Evolutionary conservation across 352 stramenopile genomes (phyloP).

Genomic region (Ophiocytium majus): DNA sequence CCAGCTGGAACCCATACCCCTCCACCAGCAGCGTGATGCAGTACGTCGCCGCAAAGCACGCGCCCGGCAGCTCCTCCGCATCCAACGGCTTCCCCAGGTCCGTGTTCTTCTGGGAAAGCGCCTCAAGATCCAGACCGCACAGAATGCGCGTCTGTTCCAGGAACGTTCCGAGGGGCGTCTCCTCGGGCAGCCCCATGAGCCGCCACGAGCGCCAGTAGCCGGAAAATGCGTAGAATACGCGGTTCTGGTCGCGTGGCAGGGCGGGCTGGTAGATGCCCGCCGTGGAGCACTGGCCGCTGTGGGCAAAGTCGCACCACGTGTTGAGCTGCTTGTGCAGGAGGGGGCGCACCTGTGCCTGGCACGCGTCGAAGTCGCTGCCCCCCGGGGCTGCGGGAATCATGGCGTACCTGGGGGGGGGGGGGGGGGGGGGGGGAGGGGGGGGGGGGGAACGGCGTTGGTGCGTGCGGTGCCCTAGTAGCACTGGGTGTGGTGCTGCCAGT

Average conservation of each 20-base stretch:
- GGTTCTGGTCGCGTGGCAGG: constrained; percentile 55
- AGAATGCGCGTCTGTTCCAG: constrained; percentile 29
- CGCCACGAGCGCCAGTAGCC: constrained; percentile 64
- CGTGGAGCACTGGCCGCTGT: constrained; percentile 68
- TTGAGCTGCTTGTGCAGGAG: constrained; percentile 66
- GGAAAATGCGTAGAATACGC: constrained; percentile 56
- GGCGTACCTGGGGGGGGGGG: too few species aligned
- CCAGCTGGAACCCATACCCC: constrained; percentile 63
- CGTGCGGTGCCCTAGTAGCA: too few species aligned
- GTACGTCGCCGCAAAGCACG: constrained; percentile 70
- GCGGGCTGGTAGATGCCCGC: constrained; percentile 71
- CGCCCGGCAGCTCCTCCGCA: constrained; percentile 56
- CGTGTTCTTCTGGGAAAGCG: constrained; percentile 31
- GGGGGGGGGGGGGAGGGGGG: too few species aligned
- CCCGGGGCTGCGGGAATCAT: background rate
- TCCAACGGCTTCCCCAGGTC: constrained; percentile 50
- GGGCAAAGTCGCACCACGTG: constrained; percentile 69
- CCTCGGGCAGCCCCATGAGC: constrained; percentile 64
- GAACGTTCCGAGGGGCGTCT: constrained; percentile 38
- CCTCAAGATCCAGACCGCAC: constrained; percentile 56
- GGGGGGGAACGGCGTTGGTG: too few species aligned
- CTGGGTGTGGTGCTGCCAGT: too few species aligned
- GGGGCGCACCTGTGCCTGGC: constrained; percentile 35
- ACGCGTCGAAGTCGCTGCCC: background rate
- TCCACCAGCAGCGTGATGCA: constrained; percentile 63